Evolutionary conservation across 2,329 filamentous ascomycete genomes (phyloP), one percentile per base, ranked within the genome.

Genomic region (Calonectria pseudoturangicola): DNA sequence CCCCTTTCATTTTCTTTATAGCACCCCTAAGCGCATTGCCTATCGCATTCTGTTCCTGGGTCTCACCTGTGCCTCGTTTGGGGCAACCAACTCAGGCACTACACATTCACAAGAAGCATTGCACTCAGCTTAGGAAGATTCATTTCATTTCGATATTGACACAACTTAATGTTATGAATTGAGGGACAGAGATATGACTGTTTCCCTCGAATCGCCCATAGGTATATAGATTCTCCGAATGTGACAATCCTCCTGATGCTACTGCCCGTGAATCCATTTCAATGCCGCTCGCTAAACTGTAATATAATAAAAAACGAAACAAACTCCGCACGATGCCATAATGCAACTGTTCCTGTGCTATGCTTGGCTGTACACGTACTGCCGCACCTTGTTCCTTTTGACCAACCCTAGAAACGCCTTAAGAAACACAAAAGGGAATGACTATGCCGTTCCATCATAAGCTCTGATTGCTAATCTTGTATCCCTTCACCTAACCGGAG

Each of bases 401-500:
- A 68, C 65, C 58, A 47, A 10, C 30, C 58, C 39, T 48, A n/a
- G 33, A 65, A 72, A 68, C 70, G 70, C 70, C 70, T 27, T 21
- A 18, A 51, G 18, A 72, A 72, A 68, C 66, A 67, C 56, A 72
- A 48, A 18, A 48, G 56, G 43, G 56, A 47, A 72, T 65, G 65
- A 72, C 62, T 41, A 48, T 65, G 48, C 39, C 70, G 64, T 64
- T 54, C 58, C 69, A 60, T 71, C 67, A 21, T 48, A 36, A n/a
- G 60, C 30, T 21, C n/a, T 60, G 50, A 18, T 18, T 66, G 60
- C 68, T 50, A 58, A 41, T 43, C 21, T 39, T 13, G 21, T 5
- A 12, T 72, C 60, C 13, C 39, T 70, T 80, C 66, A 80, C 48
- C 79, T 73, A 9, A 80, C 76, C n/a, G 79, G 79, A 18, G 79